Conservation (phyloP, 495 filamentous ascomycete genomes). For the Parathielavia hyrcaniae region DNA sequence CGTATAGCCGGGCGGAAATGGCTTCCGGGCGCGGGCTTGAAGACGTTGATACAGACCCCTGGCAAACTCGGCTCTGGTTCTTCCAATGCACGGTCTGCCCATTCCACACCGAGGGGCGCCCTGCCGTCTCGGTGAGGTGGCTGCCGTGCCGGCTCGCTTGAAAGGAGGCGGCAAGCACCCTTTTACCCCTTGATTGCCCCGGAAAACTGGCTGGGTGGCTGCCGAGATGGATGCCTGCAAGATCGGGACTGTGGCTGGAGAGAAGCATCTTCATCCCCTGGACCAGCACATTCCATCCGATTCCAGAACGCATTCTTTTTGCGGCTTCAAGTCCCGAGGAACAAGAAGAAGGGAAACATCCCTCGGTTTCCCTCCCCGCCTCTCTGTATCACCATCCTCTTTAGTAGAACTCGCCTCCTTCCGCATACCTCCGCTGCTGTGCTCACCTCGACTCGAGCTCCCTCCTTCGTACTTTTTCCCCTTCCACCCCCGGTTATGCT, state of each 20-base stretch:
- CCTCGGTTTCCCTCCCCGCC: background rate
- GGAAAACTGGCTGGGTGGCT: background rate
- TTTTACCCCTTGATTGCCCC: background rate
- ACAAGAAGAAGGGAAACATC: background rate
- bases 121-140: background rate
- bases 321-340: background rate
- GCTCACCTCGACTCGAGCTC: background rate
- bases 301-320: background rate
- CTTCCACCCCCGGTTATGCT: no score
- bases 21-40: no score
- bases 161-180: background rate
- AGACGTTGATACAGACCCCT: no score
- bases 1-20: no score
- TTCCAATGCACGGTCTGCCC: background rate
- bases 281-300: background rate
- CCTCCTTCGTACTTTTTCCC: no score
- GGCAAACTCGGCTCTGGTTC: background rate
- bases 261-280: background rate
- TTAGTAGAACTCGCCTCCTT: background rate
- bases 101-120: background rate
- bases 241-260: background rate
- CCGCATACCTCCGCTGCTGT: background rate
- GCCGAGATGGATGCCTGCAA: background rate
- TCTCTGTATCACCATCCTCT: slow-evolving; percentile 8
- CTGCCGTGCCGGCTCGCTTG: background rate